phyloP scores from a whole-genome alignment of 1,284 basidiomycete genomes.

The Ganoderma sinense region DNA sequence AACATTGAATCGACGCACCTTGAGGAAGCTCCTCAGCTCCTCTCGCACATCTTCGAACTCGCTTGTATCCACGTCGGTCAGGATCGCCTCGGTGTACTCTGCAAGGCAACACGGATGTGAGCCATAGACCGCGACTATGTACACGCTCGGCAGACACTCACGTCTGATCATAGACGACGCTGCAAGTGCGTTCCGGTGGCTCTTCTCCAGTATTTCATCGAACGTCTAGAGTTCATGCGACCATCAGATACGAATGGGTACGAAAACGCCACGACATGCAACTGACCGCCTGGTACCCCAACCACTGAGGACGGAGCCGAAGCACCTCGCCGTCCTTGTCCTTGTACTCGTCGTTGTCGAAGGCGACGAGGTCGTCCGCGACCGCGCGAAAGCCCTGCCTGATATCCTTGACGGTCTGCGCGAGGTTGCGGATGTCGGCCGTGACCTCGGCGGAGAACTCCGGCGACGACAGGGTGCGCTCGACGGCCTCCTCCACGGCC shows the following conservation, averaged over 20 bases:
- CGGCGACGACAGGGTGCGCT: background rate
- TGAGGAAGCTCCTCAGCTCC: conserved; percentile 6
- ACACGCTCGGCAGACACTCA: background rate
- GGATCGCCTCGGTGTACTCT: conserved; percentile 15
- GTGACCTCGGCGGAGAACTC: background rate
- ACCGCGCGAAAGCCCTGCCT: background rate
- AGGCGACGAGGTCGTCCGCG: background rate
- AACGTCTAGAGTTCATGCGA: background rate
- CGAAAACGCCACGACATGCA: background rate
- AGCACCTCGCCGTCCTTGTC: background rate
- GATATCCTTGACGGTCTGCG: background rate
- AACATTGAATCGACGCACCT: background rate
- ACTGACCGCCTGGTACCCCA: background rate
- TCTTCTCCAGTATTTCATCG: conserved; percentile 7
- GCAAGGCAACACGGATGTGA: background rate
- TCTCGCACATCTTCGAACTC: conserved; percentile 2
- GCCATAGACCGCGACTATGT: background rate
- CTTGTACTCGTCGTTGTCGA: background rate
- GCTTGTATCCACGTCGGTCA: conserved; percentile 10
- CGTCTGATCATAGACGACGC: conserved; percentile 16
- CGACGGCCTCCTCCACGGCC: background rate
- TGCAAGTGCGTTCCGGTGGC: conserved; percentile 9
- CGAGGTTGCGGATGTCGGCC: background rate
- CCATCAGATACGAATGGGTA: background rate
- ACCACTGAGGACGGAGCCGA: background rate